These are phyloP conservation scores for Mychonastes homosphaera DNA, from an alignment of 139 green algal species.

Conservation along the genomic window DNA sequence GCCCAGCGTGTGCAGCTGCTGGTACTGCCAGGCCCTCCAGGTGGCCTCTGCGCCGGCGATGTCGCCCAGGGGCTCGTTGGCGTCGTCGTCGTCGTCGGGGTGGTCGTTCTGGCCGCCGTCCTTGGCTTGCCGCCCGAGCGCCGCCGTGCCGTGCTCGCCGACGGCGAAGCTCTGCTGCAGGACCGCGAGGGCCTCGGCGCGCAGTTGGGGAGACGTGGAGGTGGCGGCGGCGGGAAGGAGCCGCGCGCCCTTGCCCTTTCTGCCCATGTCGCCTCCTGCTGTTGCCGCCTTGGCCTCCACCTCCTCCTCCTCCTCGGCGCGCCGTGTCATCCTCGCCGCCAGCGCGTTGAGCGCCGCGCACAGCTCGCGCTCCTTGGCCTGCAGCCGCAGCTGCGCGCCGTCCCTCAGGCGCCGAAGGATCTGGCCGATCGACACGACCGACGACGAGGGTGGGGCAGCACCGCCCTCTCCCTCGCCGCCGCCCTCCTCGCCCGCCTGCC, in stretches of 20 bases:
- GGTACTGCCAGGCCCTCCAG: constrained; percentile 31
- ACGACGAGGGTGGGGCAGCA: no score
- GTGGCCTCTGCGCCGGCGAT: constrained; percentile 21
- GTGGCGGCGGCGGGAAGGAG: no score
- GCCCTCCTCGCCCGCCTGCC: no score
- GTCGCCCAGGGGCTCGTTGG: constrained; percentile 11
- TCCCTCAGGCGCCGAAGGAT: constrained; percentile 48
- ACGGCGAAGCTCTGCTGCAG: no score
- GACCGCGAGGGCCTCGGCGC: no score
- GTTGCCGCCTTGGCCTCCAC: background rate
- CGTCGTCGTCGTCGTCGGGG: no score
- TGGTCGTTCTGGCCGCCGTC: constrained; percentile 5
- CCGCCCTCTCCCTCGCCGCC: no score
- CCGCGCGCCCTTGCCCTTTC: background rate
- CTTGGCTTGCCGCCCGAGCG: constrained; percentile 3
- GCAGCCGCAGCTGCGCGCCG: constrained; percentile 33
- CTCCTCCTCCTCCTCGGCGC: no score
- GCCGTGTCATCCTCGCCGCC: constrained; percentile 8
- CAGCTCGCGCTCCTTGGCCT: constrained; percentile 49
- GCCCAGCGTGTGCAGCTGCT: constrained; percentile 16
- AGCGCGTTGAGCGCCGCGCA: constrained; percentile 52
- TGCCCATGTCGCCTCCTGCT: constrained; percentile 1
- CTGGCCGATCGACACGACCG: constrained; percentile 44
- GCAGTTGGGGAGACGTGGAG: no score
- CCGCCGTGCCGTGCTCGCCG: constrained; percentile 35